Conservation (phyloP, 73 alveolate species). For the Urostyla sp. region DNA sequence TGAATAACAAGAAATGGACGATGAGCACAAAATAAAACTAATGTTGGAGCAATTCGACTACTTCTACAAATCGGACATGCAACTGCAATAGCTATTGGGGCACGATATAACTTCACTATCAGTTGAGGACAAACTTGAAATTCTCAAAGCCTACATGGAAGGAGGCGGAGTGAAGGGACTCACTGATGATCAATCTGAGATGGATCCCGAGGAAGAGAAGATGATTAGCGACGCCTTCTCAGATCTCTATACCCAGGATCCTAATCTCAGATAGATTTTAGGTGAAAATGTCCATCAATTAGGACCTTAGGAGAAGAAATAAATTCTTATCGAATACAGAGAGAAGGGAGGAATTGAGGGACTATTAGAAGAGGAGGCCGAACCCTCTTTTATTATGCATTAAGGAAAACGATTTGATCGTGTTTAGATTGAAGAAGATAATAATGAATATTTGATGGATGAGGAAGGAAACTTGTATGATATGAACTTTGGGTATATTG, state of each 20-base stretch:
- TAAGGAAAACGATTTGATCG: conserved; percentile 56
- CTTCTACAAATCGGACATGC: conserved; percentile 5
- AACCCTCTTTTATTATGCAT: conserved; percentile 55
- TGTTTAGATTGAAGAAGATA: conserved; percentile 74
- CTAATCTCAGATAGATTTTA: conserved; percentile 22
- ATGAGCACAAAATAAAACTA: neutral
- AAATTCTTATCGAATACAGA: conserved; percentile 5
- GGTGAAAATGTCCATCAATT: neutral
- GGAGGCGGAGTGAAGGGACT: conserved; percentile 51
- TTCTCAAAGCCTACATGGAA: conserved; percentile 32
- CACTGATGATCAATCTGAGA: conserved; percentile 1
- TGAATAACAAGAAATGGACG: neutral
- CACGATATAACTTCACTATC: conserved; percentile 9
- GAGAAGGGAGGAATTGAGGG: conserved; percentile 39
- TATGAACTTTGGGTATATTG: conserved; percentile 55
- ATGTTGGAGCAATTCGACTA: neutral
- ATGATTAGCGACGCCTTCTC: neutral
- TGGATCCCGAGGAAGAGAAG: conserved; percentile 32
- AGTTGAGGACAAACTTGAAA: conserved; percentile 26
- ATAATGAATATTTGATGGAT: conserved; percentile 69
- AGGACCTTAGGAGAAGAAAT: conserved; percentile 3
- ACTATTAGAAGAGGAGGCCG: conserved; percentile 53
- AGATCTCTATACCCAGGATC: neutral
- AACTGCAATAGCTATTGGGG: conserved; percentile 3
- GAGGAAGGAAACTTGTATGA: conserved; percentile 63